Conservation (phyloP, 2,329 filamentous ascomycete species). For the Apiospora marii region DNA sequence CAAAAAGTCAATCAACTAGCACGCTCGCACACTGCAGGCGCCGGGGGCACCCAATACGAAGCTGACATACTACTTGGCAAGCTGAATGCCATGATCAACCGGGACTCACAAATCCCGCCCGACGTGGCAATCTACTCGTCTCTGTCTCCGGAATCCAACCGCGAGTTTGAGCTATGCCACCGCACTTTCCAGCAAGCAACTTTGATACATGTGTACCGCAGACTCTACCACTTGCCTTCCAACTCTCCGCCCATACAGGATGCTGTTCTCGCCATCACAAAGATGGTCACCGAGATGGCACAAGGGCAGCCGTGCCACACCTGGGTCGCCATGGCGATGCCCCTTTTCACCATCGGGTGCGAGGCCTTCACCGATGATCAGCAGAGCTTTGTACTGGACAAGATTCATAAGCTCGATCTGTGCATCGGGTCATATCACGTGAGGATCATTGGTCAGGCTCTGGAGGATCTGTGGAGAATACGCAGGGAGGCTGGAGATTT, state of each 20-base stretch:
- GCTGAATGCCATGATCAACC: constrained; percentile 33
- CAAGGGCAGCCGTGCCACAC: constrained; percentile 30
- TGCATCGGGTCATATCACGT: constrained; percentile 33
- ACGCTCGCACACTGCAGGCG: background rate
- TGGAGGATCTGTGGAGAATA: constrained; percentile 30
- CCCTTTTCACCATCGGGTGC: constrained; percentile 35
- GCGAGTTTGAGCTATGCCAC: constrained; percentile 34
- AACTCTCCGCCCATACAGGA: constrained; percentile 26
- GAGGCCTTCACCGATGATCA: constrained; percentile 33
- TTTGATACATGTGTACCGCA: constrained; percentile 31
- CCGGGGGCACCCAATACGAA: constrained; percentile 1
- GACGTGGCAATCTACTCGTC: constrained; percentile 29
- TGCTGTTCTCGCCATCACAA: constrained; percentile 26
- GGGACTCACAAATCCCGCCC: constrained; percentile 29
- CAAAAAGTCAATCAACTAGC: constrained; percentile 33
- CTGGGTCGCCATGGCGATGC: constrained; percentile 38
- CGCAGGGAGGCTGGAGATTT: constrained; percentile 27
- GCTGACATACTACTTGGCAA: constrained; percentile 34
- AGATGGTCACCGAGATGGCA: constrained; percentile 31
- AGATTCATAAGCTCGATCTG: constrained; percentile 30
- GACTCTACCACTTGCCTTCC: constrained; percentile 32
- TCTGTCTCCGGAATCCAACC: constrained; percentile 27
- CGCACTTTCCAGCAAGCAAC: constrained; percentile 35
- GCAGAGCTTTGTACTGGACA: constrained; percentile 31
- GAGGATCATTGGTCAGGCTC: constrained; percentile 29